Base-by-base conservation (phyloP, 257 asterid species). In the Eucommia ulmoides region DNA sequence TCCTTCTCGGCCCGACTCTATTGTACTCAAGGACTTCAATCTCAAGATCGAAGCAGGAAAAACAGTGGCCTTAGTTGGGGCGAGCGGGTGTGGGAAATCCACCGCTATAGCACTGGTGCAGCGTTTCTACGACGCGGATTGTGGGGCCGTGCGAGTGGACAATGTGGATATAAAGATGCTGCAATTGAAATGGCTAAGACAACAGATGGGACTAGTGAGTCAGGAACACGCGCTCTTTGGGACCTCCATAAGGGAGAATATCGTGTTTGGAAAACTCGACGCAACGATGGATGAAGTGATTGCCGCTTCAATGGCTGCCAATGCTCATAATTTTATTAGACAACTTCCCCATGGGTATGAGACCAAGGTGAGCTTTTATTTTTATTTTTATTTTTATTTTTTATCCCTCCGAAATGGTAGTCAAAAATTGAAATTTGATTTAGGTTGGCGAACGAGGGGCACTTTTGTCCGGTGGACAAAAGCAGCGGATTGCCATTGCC, bases 381-480 rank as follows among this genome's bases (percentile, higher is more conserved):
- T n/a, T n/a, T n/a, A n/a, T n/a, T n/a, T n/a, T n/a, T n/a, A n/a
- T n/a, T n/a, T n/a, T n/a, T n/a, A n/a, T n/a, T n/a, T n/a, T n/a
- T n/a, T n/a, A n/a, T n/a, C n/a, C n/a, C n/a, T n/a, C n/a, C n/a
- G n/a, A n/a, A n/a, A n/a, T n/a, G n/a, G 48, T 16, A 23, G 26
- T 24, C 10, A 24, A 3, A 18, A 22, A 6, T 18, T 45, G 22
- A 22, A 26, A 51, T 26, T 18, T 33, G n/a, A 22, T 33, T n/a
- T n/a, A 81, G 93, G 62, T 87, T 64, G 96, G 97, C 20, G 94
- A 87, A 71, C 53, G 91, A 67, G 97, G 94, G 52, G 81, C 91
- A 35, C 53, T 83, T 25, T 61, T 87, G 19, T 83, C 94, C 1
- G 96, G 96, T 12, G 96, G 96, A 4, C 96, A 87, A 46, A 87